Evolutionary conservation across 2,329 filamentous ascomycete genomes (phyloP).

Genomic region (Nectriaceae sp.): DNA sequence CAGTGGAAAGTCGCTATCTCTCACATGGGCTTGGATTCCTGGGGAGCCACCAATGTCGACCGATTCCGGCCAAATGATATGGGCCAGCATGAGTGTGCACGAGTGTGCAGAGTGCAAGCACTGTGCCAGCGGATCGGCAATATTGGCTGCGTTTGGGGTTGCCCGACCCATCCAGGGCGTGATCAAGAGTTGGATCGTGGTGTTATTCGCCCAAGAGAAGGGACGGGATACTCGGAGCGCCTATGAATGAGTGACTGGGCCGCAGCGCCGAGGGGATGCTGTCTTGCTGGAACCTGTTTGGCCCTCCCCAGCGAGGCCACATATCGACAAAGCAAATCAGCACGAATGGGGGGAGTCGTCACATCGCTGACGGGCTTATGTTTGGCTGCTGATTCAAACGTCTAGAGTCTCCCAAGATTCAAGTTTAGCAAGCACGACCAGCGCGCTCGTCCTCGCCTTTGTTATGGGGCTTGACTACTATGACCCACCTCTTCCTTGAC

Average conservation of each 20-base stretch:
- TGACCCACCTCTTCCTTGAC: too few relatives aligned
- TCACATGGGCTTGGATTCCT: conserved; percentile 15
- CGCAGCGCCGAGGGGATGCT: not conserved
- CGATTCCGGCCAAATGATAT: conserved; percentile 18
- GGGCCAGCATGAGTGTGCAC: conserved; percentile 24
- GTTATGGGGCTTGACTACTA: too few relatives aligned
- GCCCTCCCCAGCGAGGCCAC: not conserved
- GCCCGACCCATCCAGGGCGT: conserved; percentile 22
- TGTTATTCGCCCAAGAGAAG: conserved; percentile 5
- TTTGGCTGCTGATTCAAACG: too few relatives aligned
- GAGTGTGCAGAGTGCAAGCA: conserved; percentile 21
- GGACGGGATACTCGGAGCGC: not conserved
- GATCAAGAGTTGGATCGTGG: conserved; percentile 7
- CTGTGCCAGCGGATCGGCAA: conserved; percentile 6
- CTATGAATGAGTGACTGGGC: not conserved
- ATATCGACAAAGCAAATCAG: not conserved
- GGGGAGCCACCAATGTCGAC: conserved; percentile 13
- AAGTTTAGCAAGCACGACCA: too few relatives aligned
- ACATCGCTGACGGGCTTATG: too few relatives aligned
- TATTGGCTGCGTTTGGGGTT: conserved; percentile 16
- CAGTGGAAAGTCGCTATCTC: conserved; percentile 8
- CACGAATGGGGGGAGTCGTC: too few relatives aligned
- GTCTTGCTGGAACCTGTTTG: not conserved
- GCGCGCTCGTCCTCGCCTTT: too few relatives aligned
- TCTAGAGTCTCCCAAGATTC: too few relatives aligned